phyloP scores from a whole-genome alignment of 1,139 yeast species.

The Hanseniaspora gamundiae region DNA sequence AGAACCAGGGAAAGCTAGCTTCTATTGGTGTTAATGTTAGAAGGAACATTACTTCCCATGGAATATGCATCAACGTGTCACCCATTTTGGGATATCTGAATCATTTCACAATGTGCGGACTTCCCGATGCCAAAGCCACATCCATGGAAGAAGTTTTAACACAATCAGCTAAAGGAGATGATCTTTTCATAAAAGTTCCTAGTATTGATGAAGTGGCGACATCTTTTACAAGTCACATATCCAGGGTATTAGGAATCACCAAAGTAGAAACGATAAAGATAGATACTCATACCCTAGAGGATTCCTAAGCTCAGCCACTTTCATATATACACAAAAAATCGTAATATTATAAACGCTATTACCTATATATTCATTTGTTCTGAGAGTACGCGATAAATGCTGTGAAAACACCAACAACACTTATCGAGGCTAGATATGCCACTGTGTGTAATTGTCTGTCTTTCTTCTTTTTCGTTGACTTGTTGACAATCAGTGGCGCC shows the following conservation, averaged over 20 bases:
- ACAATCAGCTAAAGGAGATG: conserved; percentile 10
- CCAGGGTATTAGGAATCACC: conserved; percentile 34
- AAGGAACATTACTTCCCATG: conserved; percentile 79
- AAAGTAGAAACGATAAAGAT: conserved; percentile 32
- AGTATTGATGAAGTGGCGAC: conserved; percentile 36
- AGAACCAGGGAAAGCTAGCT: conserved; percentile 53
- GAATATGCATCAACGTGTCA: conserved; percentile 66
- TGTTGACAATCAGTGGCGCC: not conserved
- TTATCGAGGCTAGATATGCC: conserved; percentile 2
- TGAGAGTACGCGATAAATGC: conserved; percentile 8
- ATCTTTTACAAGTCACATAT: conserved; percentile 41
- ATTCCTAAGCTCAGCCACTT: conserved; percentile 38
- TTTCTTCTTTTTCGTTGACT: not conserved
- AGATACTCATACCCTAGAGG: conserved; percentile 21
- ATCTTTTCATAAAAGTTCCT: conserved; percentile 3
- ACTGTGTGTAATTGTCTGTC: not conserved
- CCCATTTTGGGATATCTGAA: conserved; percentile 69
- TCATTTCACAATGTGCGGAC: conserved; percentile 73
- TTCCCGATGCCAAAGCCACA: conserved; percentile 48
- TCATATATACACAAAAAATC: conserved; percentile 29
- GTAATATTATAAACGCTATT: too few species aligned
- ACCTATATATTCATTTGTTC: conserved; percentile 2
- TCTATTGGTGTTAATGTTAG: conserved; percentile 85
- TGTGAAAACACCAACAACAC: conserved; percentile 5
- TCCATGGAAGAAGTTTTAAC: conserved; percentile 25